Conservation (phyloP, 768 basidiomycete genomes). For the Leccinum truebloodii region DNA sequence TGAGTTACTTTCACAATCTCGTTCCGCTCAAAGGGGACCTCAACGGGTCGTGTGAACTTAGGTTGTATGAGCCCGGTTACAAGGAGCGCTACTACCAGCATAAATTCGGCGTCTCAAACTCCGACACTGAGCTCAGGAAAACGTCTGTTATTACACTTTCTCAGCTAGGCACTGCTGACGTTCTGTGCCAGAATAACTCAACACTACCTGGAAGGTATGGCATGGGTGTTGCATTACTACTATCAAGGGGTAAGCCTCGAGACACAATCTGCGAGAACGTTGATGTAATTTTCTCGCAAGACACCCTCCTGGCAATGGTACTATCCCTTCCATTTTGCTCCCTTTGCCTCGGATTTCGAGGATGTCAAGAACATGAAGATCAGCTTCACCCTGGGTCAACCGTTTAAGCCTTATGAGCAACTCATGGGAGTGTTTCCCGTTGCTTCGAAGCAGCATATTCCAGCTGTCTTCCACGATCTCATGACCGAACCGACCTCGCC, state of each 20-base stretch:
- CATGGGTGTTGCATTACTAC: constrained; percentile 97
- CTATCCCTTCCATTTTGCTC: constrained; percentile 98
- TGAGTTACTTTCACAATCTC: constrained; percentile 17
- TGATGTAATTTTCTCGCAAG: constrained; percentile 39
- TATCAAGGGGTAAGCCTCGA: constrained; percentile 84
- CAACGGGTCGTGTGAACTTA: constrained; percentile 33
- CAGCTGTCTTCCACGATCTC: constrained; percentile 77
- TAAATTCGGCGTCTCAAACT: constrained; percentile 80
- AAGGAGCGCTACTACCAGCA: constrained; percentile 91
- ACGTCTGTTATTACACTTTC: constrained; percentile 48
- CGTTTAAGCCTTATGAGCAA: constrained; percentile 97
- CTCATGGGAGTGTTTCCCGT: constrained; percentile 98
- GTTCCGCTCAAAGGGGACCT: not conserved
- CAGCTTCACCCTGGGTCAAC: constrained; percentile 74
- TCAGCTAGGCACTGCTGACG: constrained; percentile 7
- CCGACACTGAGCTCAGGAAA: constrained; percentile 72
- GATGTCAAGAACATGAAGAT: constrained; percentile 79
- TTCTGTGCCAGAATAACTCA: constrained; percentile 60
- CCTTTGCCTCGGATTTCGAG: constrained; percentile 93
- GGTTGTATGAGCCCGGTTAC: constrained; percentile 96
- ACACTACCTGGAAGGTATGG: constrained; percentile 89
- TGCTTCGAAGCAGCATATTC: constrained; percentile 83
- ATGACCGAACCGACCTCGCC: constrained; percentile 89
- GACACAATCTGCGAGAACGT: constrained; percentile 3
- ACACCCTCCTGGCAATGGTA: constrained; percentile 98